phyloP scores from a whole-genome alignment of 2,329 filamentous ascomycete genomes.

The Eurotiales sp. region DNA sequence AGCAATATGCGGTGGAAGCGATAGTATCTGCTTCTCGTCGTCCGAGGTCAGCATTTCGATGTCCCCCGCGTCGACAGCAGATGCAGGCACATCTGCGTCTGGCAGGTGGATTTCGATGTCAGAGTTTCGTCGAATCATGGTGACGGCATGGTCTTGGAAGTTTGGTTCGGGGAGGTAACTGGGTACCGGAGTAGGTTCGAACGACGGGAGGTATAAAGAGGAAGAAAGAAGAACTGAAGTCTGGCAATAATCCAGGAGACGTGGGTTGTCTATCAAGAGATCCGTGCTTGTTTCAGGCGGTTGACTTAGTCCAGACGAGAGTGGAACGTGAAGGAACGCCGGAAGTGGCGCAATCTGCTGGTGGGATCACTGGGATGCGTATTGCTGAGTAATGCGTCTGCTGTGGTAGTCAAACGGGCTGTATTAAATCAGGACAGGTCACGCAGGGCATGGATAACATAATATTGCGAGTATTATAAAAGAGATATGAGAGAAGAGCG shows the following conservation, averaged over 20 bases:
- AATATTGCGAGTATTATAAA: no score
- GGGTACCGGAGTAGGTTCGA: no score
- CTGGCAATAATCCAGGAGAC: neutral
- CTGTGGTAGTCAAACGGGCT: no score
- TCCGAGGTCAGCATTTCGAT: conserved; percentile 42
- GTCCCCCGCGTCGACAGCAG: conserved; percentile 24
- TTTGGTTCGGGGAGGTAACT: no score
- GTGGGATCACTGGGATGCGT: neutral
- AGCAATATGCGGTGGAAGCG: conserved; percentile 58
- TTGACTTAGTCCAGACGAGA: conserved; percentile 4
- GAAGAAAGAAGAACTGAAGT: neutral
- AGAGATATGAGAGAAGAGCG: no score
- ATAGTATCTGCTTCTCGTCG: conserved; percentile 36
- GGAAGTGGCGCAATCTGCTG: conserved; percentile 4
- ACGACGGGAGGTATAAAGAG: neutral
- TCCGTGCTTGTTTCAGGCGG: conserved; percentile 18
- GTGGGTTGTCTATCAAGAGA: conserved; percentile 1
- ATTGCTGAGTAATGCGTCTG: conserved; percentile 4
- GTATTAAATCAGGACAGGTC: no score
- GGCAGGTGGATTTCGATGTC: conserved; percentile 40
- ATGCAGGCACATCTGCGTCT: conserved; percentile 29
- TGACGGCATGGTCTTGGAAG: conserved; percentile 2
- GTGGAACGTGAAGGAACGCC: conserved; percentile 11
- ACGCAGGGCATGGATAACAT: neutral
- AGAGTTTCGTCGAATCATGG: conserved; percentile 41